Conservation (phyloP, 768 basidiomycete species). For the Boletus reticulatus region DNA sequence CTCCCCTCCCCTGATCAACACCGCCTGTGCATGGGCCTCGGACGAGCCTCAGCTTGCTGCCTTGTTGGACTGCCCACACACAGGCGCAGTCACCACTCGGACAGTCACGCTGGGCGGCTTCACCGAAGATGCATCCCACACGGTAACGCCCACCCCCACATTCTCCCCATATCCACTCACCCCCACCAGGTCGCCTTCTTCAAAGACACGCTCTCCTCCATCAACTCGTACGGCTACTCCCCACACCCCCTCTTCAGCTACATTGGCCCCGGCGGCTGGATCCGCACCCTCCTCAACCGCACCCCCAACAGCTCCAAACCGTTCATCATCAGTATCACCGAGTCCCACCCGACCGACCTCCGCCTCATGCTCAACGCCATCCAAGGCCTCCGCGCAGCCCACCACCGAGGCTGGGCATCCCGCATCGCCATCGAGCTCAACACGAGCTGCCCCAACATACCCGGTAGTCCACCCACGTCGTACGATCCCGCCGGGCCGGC, state of each 20-base stretch:
- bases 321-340: conserved; percentile 78
- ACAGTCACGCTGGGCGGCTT: conserved; percentile 74
- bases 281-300: conserved; percentile 42
- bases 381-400: conserved; percentile 49
- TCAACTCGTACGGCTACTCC: conserved; percentile 89
- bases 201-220: conserved; percentile 48
- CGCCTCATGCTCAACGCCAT: conserved; percentile 56
- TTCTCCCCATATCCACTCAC: conserved; percentile 1
- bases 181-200: conserved; percentile 61
- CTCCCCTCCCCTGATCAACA: conserved; percentile 68
- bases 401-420: conserved; percentile 31
- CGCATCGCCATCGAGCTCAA: conserved; percentile 77
- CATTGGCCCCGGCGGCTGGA: conserved; percentile 47
- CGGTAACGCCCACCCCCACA: conserved; percentile 35
- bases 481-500: conserved; percentile 47
- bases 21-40: conserved; percentile 82
- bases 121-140: conserved; percentile 59
- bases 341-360: conserved; percentile 52
- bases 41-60: conserved; percentile 58
- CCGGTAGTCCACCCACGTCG: conserved; percentile 56
- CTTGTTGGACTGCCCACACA: conserved; percentile 64
- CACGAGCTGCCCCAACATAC: conserved; percentile 82
- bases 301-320: conserved; percentile 48
- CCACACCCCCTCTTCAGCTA: conserved; percentile 70
- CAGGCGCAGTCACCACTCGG: conserved; percentile 79